Evolutionary conservation across 768 basidiomycete species (phyloP).

Genomic region (Macrolepiota albuminosa): DNA sequence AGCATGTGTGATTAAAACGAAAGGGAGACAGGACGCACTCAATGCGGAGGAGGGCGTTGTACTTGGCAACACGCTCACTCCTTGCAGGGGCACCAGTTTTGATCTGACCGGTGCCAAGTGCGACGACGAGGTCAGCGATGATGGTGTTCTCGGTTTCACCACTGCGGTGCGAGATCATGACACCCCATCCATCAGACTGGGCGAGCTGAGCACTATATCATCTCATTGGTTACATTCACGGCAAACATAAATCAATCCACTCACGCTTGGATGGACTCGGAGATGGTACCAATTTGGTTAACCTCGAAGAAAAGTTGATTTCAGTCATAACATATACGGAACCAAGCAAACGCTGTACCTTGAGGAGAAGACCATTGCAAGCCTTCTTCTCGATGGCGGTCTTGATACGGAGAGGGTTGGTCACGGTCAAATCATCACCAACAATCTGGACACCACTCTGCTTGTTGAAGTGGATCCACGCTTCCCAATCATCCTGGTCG

Average conservation of each 20-base stretch:
- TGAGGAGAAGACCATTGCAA: conserved; percentile 96
- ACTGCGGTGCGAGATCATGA: conserved; percentile 99
- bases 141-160: conserved; percentile 98
- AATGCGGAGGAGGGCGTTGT: conserved; percentile 86
- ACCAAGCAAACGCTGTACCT: conserved; percentile 39
- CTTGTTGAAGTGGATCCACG: conserved; percentile 90
- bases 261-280: conserved; percentile 97
- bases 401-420: conserved; percentile 96
- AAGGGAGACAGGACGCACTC: conserved; percentile 49
- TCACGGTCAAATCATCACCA: conserved; percentile 96
- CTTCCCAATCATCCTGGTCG: conserved; percentile 99
- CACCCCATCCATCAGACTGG: conserved; percentile 96
- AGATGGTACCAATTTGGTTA: conserved; percentile 99
- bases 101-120: conserved; percentile 90
- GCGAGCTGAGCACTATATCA: conserved; percentile 80
- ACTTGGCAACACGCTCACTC: conserved; percentile 95
- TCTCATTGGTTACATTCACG: background rate
- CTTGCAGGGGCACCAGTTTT: conserved; percentile 98
- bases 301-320: conserved; percentile 39
- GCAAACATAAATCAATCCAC: conserved; percentile 26
- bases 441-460: conserved; percentile 83
- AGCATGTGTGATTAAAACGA: background rate
- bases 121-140: conserved; percentile 94
- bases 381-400: conserved; percentile 99
- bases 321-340: background rate